Evolutionary conservation across 495 filamentous ascomycete species (phyloP).

Genomic region (Parathielavia hyrcaniae): DNA sequence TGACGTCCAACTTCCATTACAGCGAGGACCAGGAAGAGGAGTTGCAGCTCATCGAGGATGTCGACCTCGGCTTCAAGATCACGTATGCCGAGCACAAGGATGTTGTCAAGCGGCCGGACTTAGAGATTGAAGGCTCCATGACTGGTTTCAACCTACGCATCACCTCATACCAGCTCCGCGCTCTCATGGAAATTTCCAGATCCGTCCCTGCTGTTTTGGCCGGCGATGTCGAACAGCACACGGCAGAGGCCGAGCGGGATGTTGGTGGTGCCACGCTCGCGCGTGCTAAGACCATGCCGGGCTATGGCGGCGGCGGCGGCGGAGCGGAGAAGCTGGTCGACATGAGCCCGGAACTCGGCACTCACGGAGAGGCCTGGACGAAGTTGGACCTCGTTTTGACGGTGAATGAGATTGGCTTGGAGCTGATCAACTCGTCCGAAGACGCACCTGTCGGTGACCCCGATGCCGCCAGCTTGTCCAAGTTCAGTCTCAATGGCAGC

Average conservation of each 20-base stretch:
- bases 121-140: conserved; percentile 85
- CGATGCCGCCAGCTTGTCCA: conserved; percentile 78
- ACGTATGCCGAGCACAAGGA: conserved; percentile 81
- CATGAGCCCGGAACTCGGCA: conserved; percentile 59
- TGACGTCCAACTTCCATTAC: conserved; percentile 89
- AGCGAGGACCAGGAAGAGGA: conserved; percentile 66
- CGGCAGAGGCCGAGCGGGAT: conserved; percentile 49
- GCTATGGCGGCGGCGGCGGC: conserved; percentile 35
- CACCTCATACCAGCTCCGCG: conserved; percentile 85
- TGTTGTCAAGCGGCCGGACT: conserved; percentile 74
- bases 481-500: conserved; percentile 88
- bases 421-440: conserved; percentile 72
- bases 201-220: conserved; percentile 84
- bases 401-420: conserved; percentile 76
- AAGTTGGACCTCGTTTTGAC: conserved; percentile 92
- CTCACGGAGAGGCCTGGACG: conserved; percentile 69
- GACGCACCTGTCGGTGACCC: conserved; percentile 68
- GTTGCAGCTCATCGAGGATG: conserved; percentile 91
- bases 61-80: conserved; percentile 86
- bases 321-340: conserved; percentile 45
- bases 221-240: conserved; percentile 62
- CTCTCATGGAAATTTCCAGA: conserved; percentile 73
- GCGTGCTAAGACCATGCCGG: conserved; percentile 44
- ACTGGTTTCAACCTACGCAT: conserved; percentile 85
- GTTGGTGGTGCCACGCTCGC: conserved; percentile 43